Base-by-base conservation (phyloP, 768 basidiomycete species). In the Agaricus sinodeliciosus region DNA sequence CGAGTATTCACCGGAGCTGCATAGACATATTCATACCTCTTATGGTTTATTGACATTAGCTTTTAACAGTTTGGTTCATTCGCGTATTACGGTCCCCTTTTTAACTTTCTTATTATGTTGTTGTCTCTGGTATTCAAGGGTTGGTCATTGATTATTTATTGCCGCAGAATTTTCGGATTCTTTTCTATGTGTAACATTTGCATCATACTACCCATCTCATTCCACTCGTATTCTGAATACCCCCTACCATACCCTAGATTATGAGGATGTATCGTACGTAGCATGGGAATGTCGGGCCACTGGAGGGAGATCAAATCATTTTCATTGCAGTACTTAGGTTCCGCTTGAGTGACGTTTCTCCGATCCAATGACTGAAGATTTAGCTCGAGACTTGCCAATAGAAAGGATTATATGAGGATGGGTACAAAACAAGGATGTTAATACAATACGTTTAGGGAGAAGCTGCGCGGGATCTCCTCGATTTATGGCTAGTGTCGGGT, bases 401-500 rank as follows among this genome's bases (percentile, higher is more conserved):
- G n/a, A n/a, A n/a, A n/a, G n/a, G n/a, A n/a, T n/a, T n/a, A 22
- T 22, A 22, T 22, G 3, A 22, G 22, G 22, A 22, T 22, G 22
- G 22, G 22, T 22, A 22, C 22, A 19, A 40, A 11, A 8, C 9
- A 39, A n/a, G 15, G 12, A 40, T 27, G 11, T 26, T 12, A n/a
- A n/a, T 5, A 5, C 19, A 25, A 13, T 43, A 19, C 22, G 9
- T 18, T 26, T 43, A 25, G 26, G 15, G 39, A 12, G 25, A 27
- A 47, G 31, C 28, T 13, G 44, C 51, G n/a, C 51, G 43, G n/a
- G 69, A 69, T 48, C 65, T 68, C 48, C 63, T 67, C 19, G 60
- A 48, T 54, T 72, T 67, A 16, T 81, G 80, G 34, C 69, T 67
- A 0, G 72, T 65, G 59, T 90, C 88, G 4, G 77, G 73, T 60